A percentile compares a stretch with the other conserved stretches of the same genome.
Conservation (phyloP, 2,329 filamentous ascomycete species). For the Colletotrichum incanum region DNA sequence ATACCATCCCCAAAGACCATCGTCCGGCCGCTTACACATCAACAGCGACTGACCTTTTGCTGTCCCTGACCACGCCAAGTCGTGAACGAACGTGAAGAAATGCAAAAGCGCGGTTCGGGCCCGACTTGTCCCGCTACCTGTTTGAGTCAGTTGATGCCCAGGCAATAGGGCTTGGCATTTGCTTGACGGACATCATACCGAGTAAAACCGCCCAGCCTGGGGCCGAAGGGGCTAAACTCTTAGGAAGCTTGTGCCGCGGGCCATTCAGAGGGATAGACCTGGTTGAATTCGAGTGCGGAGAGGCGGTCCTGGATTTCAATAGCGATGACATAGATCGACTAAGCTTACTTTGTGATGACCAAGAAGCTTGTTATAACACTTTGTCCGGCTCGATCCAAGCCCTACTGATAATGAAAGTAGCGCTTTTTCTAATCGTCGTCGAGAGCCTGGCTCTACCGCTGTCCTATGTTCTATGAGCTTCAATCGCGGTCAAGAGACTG, state of each 20-base stretch:
- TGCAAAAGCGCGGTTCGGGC: background rate
- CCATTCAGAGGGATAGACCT: constrained; percentile 4
- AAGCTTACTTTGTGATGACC: background rate
- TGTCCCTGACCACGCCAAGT: background rate
- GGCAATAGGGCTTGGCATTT: constrained; percentile 7
- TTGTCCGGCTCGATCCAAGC: background rate
- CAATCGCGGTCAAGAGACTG: too few relatives aligned
- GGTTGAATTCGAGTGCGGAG: background rate
- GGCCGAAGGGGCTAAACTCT: background rate
- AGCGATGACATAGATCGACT: background rate
- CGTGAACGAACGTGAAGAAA: background rate
- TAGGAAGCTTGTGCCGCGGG: constrained; percentile 10
- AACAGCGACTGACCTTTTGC: too few relatives aligned
- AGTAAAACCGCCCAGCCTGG: background rate
- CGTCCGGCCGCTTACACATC: background rate
- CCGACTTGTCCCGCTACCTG: background rate
- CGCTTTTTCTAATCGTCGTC: background rate
- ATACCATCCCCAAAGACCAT: background rate
- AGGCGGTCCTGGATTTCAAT: background rate
- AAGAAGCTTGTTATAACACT: background rate
- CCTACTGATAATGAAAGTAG: background rate
- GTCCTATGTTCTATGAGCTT: background rate
- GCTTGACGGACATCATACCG: constrained; percentile 24
- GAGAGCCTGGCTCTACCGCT: background rate
- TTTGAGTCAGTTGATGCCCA: constrained; percentile 24